A percentile compares a stretch with the other conserved stretches of the same genome.
These are phyloP conservation scores for Volutella citrinella DNA, from an alignment of 2,329 filamentous ascomycete genomes.

Conservation along the genomic window DNA sequence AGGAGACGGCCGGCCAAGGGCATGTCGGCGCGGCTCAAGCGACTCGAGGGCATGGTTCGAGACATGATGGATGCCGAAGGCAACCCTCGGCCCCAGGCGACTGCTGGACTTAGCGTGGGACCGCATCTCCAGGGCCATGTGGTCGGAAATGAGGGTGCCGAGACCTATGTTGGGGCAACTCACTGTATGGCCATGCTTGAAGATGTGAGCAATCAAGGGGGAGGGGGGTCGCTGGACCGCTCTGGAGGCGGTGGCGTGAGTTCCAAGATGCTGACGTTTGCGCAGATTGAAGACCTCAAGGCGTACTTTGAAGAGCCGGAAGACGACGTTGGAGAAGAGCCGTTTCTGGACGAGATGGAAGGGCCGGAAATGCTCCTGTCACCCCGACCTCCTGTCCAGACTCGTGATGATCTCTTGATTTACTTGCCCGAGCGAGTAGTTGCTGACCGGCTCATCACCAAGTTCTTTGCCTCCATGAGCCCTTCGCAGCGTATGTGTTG, in stretches of 20 bases:
- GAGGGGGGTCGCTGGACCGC: too few relatives aligned
- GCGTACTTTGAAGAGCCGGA: conserved; percentile 52
- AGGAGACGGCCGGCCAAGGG: conserved; percentile 39
- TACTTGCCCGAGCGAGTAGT: conserved; percentile 44
- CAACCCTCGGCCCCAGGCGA: background rate
- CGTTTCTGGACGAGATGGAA: conserved; percentile 32
- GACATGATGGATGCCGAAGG: conserved; percentile 47
- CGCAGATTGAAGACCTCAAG: conserved; percentile 60
- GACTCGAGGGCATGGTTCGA: conserved; percentile 57
- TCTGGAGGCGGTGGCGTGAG: too few relatives aligned
- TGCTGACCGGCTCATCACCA: conserved; percentile 48
- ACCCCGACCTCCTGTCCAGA: conserved; percentile 35
- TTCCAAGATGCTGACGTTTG: too few relatives aligned
- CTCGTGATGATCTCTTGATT: conserved; percentile 45
- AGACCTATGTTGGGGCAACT: conserved; percentile 56
- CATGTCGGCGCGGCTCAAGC: conserved; percentile 52
- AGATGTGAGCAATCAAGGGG: conserved; percentile 56
- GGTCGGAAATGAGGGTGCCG: conserved; percentile 39
- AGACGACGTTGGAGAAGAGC: conserved; percentile 31
- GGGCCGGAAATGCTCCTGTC: conserved; percentile 43
- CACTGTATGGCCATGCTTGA: conserved; percentile 60
- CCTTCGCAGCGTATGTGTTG: conserved; percentile 46
- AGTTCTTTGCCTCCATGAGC: conserved; percentile 52
- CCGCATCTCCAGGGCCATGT: conserved; percentile 38
- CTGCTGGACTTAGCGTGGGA: conserved; percentile 2